Base-by-base conservation (phyloP, 1,284 basidiomycete species). In the Heterobasidion annosum region DNA sequence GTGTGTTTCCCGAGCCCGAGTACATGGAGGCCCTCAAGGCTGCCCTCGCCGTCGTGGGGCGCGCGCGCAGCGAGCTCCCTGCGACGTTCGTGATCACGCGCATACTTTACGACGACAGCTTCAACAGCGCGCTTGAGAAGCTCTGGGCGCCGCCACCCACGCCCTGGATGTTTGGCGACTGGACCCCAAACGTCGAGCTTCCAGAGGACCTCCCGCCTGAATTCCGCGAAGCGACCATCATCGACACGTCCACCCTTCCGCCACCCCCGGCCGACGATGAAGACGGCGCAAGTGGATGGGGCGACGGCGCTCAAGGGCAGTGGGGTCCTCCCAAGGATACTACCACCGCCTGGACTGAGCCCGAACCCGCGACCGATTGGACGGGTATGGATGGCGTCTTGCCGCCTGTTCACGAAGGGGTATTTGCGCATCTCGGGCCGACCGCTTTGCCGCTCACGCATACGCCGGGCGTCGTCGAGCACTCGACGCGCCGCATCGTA, bases 61-160 rank as follows among this genome's bases (percentile, higher is more conserved):
- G 63, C 15, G 87, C 83, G 0, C 67, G 69, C 45, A 70, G 68
- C 15, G 83, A 89, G 63, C 76, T 90, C 1, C 81, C 81, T 1
- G 60, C 74, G 48, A 81, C 80, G 1, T 73, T 75, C 54, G 69
- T 73, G 55, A 68, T 87, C 32, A 77, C 45, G 18, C 45, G 77
- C 10, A 72, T 74, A 53, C 63, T 70, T 8, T 63, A 85, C 13
- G 82, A 84, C 0, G 86, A 88, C 56, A 63, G 65, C 10, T 74
- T 85, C 55, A 73, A 75, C 54, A 62, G 62, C 32, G 80, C 74
- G 1, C 78, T 76, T 55, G 67, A 67, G 37, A 66, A 66, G 2
- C 66, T 72, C 46, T 86, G 75, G 67, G 12, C 25, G 25, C 25
- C 25, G 25, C 25, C 25, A 25, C 25, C 25, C 25, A 25, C 25